phyloP scores from a whole-genome alignment of 352 stramenopile species.

The Pythium monospermum region DNA sequence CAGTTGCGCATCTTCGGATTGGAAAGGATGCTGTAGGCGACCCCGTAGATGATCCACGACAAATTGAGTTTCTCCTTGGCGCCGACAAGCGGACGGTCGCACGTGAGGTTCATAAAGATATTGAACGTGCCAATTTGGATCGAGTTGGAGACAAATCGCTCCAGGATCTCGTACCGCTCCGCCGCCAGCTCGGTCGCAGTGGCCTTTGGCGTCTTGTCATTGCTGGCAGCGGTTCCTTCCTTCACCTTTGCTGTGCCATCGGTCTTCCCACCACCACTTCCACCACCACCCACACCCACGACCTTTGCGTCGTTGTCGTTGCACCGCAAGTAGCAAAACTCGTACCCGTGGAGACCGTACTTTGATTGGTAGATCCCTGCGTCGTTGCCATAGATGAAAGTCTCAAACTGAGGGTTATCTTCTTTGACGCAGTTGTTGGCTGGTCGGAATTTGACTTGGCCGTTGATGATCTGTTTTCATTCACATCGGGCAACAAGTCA shows the following conservation, averaged over 20 bases:
- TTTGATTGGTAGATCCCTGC: constrained; percentile 59
- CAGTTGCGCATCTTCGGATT: constrained; percentile 47
- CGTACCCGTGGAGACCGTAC: constrained; percentile 51
- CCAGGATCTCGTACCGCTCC: constrained; percentile 40
- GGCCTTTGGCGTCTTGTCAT: constrained; percentile 21
- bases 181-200: not conserved
- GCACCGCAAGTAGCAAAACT: constrained; percentile 54
- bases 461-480: constrained; percentile 33
- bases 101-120: constrained; percentile 59
- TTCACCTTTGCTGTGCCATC: constrained; percentile 20
- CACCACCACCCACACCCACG: constrained; percentile 23
- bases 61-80: constrained; percentile 43
- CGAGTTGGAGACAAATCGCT: constrained; percentile 41
- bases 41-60: constrained; percentile 52
- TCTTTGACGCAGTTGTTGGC: constrained; percentile 32
- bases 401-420: constrained; percentile 23
- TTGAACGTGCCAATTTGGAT: constrained; percentile 60
- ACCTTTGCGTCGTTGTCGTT: constrained; percentile 26
- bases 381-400: constrained; percentile 46
- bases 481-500: constrained; percentile 14
- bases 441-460: constrained; percentile 49
- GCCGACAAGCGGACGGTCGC: constrained; percentile 37
- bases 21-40: constrained; percentile 41
- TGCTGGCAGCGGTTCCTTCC: not conserved
- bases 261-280: no score